Evolutionary conservation across 2,329 filamentous ascomycete genomes (phyloP), one percentile per base, ranked within the genome.

Genomic region (Pleurostoma richardsiae): DNA sequence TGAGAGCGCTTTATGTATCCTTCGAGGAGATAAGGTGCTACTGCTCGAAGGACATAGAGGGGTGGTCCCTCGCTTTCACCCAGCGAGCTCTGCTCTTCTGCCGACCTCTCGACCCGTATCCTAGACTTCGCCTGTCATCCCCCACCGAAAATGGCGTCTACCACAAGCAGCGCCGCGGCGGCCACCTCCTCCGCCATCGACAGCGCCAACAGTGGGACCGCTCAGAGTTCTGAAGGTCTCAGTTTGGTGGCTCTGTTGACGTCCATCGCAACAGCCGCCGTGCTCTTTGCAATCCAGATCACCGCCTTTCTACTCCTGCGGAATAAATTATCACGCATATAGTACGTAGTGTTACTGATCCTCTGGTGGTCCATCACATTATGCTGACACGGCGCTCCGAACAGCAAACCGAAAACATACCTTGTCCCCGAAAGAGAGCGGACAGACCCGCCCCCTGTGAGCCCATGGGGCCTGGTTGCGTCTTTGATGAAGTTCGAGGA

Each of bases 391-490:
- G 42, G 49, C 11, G 50, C 33, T 30, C 41, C 19, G 40, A 41
- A 38, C 51, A 90, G 85, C 60, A 88, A 89, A 70, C 86, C 89
- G 2, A 84, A 90, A 64, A 92, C 90, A 4, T 95, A 89, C 56
- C 79, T 95, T 1, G 90, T 95, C 0, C 87, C 90, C 5, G 86
- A 94, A 66, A 82, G 86, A 59, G 88, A 95, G 69, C 82, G 90
- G 56, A 90, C 88, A 6, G 77, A 85, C n/a, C 72, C 86, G 1
- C 88, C 89, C 2, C 86, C 87, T 0, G 68, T 64, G 44, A 76
- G 65, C 41, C 69, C 76, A 36, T 71, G 77, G 62, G 70, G 70
- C 10, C 65, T 84, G 49, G 53, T 81, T 56, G 61, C 78, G 66
- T 62, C 71, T 72, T 53, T 95, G 75, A 74, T 88, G 70, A 65